Base-by-base conservation (phyloP, 371 early-diverging fungal species). In the Mucor piriformis region DNA sequence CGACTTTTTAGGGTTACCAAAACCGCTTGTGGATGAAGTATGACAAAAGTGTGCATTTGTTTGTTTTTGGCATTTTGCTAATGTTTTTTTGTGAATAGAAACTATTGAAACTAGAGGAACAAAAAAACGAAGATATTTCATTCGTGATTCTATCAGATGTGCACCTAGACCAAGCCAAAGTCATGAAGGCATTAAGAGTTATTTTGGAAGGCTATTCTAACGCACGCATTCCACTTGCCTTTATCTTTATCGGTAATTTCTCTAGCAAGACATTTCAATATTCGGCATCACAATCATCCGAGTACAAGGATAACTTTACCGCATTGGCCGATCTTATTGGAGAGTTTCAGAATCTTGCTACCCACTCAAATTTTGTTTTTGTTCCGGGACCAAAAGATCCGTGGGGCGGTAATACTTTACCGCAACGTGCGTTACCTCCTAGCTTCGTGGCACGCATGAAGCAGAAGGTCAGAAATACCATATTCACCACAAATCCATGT, bases 381-480 rank as follows among this genome's bases (percentile, higher is more conserved):
- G 90, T 96, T 0, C 97, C 97, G 10, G 97, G 96, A 3, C 81
- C 87, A 13, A 82, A 87, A 57, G 96, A 96, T 63, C 95, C 95
- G 6, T 90, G 88, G 89, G 84, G 76, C 4, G 83, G 82, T 0
- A 83, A 84, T 15, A 77, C 85, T 0, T 61, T 93, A 40, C 95
- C 96, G 0, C 83, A 88, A 43, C 82, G 88, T 12, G 81, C 88
- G n/a, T 84, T 96, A 20, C 88, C 94, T 3, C 81, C 86, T 20
- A 74, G 73, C 50, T 88, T 92, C 54, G 87, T 89, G 0, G 62
- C 70, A 18, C 79, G 86, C 16, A 49, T 95, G 33, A 59, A 69
- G n/a, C 70, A 73, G 8, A 81, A 83, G 11, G 70, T 90, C 3
- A 69, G 82, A 24, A 82, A 85, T 18, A 79, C 81, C 1, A 70